Base-by-base conservation (phyloP, 805 yeast species). In the Debaryomyces maramus region DNA sequence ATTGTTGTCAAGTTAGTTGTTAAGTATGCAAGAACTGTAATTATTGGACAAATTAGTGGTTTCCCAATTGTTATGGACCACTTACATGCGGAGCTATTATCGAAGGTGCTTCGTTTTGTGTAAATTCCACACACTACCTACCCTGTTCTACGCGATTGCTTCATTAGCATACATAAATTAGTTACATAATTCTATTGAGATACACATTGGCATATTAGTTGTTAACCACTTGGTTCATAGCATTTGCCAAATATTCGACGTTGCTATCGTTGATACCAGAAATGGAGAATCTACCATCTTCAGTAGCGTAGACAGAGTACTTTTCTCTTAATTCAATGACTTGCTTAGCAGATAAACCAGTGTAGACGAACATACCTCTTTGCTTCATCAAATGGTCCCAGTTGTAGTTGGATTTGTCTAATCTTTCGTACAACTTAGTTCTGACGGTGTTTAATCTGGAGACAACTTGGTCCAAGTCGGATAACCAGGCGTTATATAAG, bases 301-400 rank as follows among this genome's bases (percentile, higher is more conserved):
- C 75, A 20, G 97, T 88, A 53, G 93, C 79, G 63, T 91, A 91
- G 28, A 91, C 83, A 13, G 87, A 80, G 65, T 70, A 83, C 61
- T 87, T 81, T 37, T 76, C 71, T 60, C 85, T 83, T 55, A 91
- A 73, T 46, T 72, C 66, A 43, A 78, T 72, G 35, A 88, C 91
- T 67, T 89, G 95, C 36, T 77, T 80, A 32, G 78, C 70, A 22
- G 65, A 60, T 46, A 91, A 75, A 6, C 97, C 96, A 24, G 97
- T 90, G 72, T 77, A 91, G 55, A 91, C 87, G 68, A 91, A 91
- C 98, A 91, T 91, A 53, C 99, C 99, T 61, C 91, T 85, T 66
- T 91, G 98, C 58, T 82, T 77, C 41, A 85, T 71, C 54, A 91
- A 75, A 59, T 87, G 96, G 39, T 83, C 84, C 98, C 98, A 91